A percentile compares a stretch with the other conserved stretches of the same genome.
phyloP scores from a whole-genome alignment of 2,329 filamentous ascomycete species.

The Alternaria triticimaculans region DNA sequence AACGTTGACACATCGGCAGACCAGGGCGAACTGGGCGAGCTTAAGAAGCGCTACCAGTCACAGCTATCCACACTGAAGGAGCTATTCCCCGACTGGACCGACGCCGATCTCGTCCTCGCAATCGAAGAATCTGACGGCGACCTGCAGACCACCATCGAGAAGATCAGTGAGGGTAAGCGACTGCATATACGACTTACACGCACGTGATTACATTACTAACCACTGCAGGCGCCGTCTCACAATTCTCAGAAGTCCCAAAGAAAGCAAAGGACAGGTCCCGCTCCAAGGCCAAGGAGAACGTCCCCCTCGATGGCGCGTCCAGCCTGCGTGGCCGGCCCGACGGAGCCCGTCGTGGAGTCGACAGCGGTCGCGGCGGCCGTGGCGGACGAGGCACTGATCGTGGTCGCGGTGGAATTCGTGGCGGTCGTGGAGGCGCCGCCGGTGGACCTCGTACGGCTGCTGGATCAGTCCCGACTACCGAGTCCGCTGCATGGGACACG shows the following conservation, averaged over 20 bases:
- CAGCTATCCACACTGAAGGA: conserved; percentile 86
- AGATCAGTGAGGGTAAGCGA: conserved; percentile 77
- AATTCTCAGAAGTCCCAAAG: conserved; percentile 80
- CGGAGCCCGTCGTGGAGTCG: conserved; percentile 37
- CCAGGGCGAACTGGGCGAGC: conserved; percentile 86
- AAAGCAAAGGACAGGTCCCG: conserved; percentile 76
- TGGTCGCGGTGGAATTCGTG: conserved; percentile 59
- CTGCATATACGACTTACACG: conserved; percentile 1
- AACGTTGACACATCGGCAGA: conserved; percentile 73
- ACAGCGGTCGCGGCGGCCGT: conserved; percentile 51
- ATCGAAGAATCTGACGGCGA: conserved; percentile 85
- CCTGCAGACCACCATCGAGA: conserved; percentile 74
- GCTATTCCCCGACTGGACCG: conserved; percentile 94
- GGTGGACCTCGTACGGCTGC: conserved; percentile 63
- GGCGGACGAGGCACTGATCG: conserved; percentile 65
- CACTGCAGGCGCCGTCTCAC: conserved; percentile 72
- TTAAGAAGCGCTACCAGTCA: conserved; percentile 86
- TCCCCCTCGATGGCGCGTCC: conserved; percentile 57
- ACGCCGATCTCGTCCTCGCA: conserved; percentile 91
- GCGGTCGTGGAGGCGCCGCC: conserved; percentile 68
- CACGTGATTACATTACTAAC: conserved; percentile 9
- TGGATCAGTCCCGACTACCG: conserved; percentile 73
- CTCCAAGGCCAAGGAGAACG: conserved; percentile 72
- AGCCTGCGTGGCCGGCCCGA: conserved; percentile 33
- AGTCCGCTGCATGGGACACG: conserved; percentile 69